A percentile compares a stretch with the other conserved stretches of the same genome.
Evolutionary conservation across 495 filamentous ascomycete genomes (phyloP).

Genomic region (Aspergillus affinis): DNA sequence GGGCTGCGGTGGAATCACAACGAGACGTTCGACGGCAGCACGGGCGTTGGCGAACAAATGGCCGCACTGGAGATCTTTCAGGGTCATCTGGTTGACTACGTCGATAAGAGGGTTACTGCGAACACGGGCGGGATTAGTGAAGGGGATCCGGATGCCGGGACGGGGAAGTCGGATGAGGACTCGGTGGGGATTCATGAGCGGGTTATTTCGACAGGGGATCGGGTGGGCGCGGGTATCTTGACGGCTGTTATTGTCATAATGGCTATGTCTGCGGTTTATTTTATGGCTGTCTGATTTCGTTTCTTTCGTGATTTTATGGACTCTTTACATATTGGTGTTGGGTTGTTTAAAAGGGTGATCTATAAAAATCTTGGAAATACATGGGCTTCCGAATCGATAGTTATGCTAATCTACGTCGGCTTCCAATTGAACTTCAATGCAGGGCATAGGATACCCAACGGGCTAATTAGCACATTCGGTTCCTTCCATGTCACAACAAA

Average conservation of each 20-base stretch:
- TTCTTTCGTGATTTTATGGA: not conserved
- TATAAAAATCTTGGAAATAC: not conserved
- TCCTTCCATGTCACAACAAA: not conserved
- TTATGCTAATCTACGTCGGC: too few relatives aligned
- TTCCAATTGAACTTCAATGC: too few relatives aligned
- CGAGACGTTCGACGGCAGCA: conserved; percentile 46
- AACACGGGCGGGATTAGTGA: conserved; percentile 66
- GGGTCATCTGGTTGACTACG: conserved; percentile 48
- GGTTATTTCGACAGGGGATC: conserved; percentile 50
- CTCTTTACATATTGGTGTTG: not conserved
- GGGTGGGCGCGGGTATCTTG: conserved; percentile 59
- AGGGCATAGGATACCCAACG: not conserved
- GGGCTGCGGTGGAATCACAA: conserved; percentile 59
- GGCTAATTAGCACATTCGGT: too few relatives aligned
- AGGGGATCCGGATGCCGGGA: conserved; percentile 62
- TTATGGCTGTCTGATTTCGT: conserved; percentile 27
- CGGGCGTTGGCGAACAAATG: conserved; percentile 67
- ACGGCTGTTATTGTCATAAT: conserved; percentile 47
- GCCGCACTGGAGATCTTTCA: conserved; percentile 63
- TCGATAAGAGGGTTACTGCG: conserved; percentile 53
- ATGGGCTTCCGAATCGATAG: not conserved
- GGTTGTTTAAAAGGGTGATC: not conserved
- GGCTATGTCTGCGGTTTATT: conserved; percentile 44
- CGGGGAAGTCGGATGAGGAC: conserved; percentile 1
- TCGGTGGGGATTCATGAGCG: conserved; percentile 13